Conservation (phyloP, 768 basidiomycete species). For the Suillus lakei region DNA sequence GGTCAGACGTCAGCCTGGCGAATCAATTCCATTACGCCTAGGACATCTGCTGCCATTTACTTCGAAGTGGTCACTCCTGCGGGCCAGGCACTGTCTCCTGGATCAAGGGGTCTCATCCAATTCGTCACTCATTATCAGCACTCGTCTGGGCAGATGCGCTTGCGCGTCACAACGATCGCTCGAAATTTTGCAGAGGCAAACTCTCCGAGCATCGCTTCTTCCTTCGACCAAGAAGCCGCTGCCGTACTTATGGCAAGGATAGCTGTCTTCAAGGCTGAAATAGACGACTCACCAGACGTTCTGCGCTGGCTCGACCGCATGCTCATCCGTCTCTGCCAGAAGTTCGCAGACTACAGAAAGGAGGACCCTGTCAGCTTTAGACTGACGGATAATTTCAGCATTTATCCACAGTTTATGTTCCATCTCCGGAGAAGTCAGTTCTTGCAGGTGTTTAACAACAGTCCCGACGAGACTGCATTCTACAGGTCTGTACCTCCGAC, state of each 20-base stretch:
- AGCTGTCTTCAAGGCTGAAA: conserved; percentile 98
- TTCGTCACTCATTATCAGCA: conserved; percentile 99
- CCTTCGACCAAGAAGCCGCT: conserved; percentile 97
- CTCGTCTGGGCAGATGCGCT: conserved; percentile 89
- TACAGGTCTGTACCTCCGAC: conserved; percentile 67
- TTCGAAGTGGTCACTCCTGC: conserved; percentile 99
- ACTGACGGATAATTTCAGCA: conserved; percentile 93
- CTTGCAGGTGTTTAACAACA: conserved; percentile 99
- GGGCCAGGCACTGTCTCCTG: conserved; percentile 87
- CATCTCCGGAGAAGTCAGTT: conserved; percentile 97
- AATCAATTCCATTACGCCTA: conserved; percentile 87
- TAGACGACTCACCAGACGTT: conserved; percentile 97
- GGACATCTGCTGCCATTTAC: conserved; percentile 89
- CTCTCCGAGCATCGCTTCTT: conserved; percentile 89
- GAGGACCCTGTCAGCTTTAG: conserved; percentile 96
- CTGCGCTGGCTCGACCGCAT: conserved; percentile 97
- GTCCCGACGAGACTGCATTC: conserved; percentile 99
- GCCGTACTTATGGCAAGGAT: conserved; percentile 99
- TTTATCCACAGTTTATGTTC: conserved; percentile 99
- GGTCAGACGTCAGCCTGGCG: conserved; percentile 99
- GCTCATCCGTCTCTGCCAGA: conserved; percentile 98
- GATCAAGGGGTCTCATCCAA: conserved; percentile 93
- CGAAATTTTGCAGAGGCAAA: conserved; percentile 98
- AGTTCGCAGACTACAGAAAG: conserved; percentile 98
- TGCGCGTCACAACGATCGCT: conserved; percentile 98